Evolutionary conservation across 1,139 yeast species (phyloP), one percentile per base, ranked within the genome.

Genomic region (Hansenula sp.): DNA sequence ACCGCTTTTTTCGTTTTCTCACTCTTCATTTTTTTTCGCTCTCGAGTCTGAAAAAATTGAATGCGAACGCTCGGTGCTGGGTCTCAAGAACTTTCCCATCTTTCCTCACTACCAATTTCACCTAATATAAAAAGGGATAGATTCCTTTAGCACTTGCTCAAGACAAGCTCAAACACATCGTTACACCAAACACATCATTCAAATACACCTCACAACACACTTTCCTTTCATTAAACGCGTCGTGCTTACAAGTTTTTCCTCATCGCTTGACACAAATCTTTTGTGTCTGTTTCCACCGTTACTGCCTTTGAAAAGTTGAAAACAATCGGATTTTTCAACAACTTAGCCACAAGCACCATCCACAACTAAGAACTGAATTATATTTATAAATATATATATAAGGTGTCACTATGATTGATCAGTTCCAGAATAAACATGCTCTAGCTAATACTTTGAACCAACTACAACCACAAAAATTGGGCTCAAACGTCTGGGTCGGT

Each of bases 401-500:
- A n/a, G n/a, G n/a, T n/a, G 15, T 13, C 12, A 34, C 24, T 21
- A 34, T 34, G 29, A 29, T 37, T 24, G 51, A 42, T 16, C 52
- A 53, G 30, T 57, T 59, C 48, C 57, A 53, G 27, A 58, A 55
- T 46, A 53, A 47, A 41, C 58, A 54, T 42, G 54, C 52, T 2
- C 38, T 58, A 40, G 63, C 63, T 13, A 52, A 54, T 35, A 59
- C 63, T 0, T 47, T 54, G 16, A 53, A 54, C 47, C 61, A 57
- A 36, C 47, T 57, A 9, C 58, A 56, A 33, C 65, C 69, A 8
- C 67, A 63, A 45, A 61, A 56, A 41, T 41, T 66, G 28, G 55
- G 63, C 21, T 54, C 55, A 28, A 59, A 59, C 40, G 53, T 65
- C 2, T 65, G 65, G 57, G 51, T 65, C 33, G 69, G 71, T 4